Evolutionary conservation across 805 yeast genomes (phyloP), one percentile per base, ranked within the genome.

Genomic region (Candida namnaoensis): DNA sequence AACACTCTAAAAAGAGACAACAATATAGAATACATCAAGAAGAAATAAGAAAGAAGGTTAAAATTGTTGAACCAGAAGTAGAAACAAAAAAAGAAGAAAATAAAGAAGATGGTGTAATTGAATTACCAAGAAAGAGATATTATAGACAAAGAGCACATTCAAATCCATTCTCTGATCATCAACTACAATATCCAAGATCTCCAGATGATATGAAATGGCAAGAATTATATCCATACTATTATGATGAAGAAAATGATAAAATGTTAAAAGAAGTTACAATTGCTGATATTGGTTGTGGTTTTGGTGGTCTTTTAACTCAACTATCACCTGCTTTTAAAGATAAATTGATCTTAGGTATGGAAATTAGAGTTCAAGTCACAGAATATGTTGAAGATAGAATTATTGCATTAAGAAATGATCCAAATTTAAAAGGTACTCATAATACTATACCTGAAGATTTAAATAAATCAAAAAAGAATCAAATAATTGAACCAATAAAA

Each of bases 71-170:
- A 44, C 71, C 64, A 34, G 53, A 47, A 50, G 11, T 45, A 39
- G 32, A 36, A 35, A 13, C 9, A 13, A 35, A 7, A 6, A 15
- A 23, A 7, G 7, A 36, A 32, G 41, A 13, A 42, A 35, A 24
- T 40, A 47, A 50, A 32, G 42, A 42, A 5, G 19, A 39, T 24
- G 50, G 51, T 15, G 51, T 50, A 27, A 47, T 62, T 15, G 79
- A 80, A 44, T 66, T 88, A 39, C 97, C 96, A 39, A 75, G 80
- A 56, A 84, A 93, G 60, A 74, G 93, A 52, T 93, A 74, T 58
- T 93, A 93, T 61, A 76, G 99, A 60, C 99, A 93, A 64, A 70
- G 99, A 63, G 99, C 99, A 1, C 99, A 93, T 58, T 88, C 97
- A 2, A 93, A 93, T 57, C 98, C 98, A 23, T 93, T 93, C 55